A percentile compares a stretch with the other conserved stretches of the same genome.
Conservation (phyloP, 768 basidiomycete genomes). For the Daedalea quercina region DNA sequence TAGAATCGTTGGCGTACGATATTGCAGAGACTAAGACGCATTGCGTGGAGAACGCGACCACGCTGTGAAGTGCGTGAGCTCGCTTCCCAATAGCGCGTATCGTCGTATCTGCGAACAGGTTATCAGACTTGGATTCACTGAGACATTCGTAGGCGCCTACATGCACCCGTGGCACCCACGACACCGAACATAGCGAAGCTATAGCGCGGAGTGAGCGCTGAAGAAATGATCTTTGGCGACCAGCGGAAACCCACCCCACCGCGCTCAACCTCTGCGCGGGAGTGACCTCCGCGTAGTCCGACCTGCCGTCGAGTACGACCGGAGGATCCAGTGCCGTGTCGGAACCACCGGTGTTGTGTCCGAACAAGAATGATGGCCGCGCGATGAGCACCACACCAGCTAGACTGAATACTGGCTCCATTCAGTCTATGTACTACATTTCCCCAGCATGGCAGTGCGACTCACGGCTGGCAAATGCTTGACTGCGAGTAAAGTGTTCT, state of each 20-base stretch:
- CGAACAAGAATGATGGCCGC: constrained; percentile 71
- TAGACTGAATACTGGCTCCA: constrained; percentile 49
- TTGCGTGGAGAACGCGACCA: constrained; percentile 57
- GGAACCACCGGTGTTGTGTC: constrained; percentile 15
- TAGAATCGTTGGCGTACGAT: constrained; percentile 14
- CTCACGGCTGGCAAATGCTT: constrained; percentile 50
- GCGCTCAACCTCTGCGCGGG: constrained; percentile 41
- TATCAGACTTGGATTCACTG: neutral
- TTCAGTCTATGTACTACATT: neutral
- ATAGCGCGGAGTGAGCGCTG: neutral
- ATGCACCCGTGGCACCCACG: constrained; percentile 57
- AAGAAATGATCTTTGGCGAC: neutral
- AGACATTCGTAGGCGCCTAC: constrained; percentile 37
- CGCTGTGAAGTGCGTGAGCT: constrained; percentile 68
- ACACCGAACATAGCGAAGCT: constrained; percentile 63
- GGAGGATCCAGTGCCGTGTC: neutral
- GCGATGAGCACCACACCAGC: constrained; percentile 78
- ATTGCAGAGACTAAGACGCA: constrained; percentile 37
- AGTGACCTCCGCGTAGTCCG: neutral
- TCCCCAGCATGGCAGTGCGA: neutral
- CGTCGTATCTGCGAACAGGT: constrained; percentile 30
- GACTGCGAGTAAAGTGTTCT: constrained; percentile 48
- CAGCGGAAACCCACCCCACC: constrained; percentile 37
- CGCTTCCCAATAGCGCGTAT: constrained; percentile 69
- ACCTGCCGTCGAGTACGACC: neutral